Conservation (phyloP, 2,329 filamentous ascomycete species). For the Cryoendolithus antarcticus region DNA sequence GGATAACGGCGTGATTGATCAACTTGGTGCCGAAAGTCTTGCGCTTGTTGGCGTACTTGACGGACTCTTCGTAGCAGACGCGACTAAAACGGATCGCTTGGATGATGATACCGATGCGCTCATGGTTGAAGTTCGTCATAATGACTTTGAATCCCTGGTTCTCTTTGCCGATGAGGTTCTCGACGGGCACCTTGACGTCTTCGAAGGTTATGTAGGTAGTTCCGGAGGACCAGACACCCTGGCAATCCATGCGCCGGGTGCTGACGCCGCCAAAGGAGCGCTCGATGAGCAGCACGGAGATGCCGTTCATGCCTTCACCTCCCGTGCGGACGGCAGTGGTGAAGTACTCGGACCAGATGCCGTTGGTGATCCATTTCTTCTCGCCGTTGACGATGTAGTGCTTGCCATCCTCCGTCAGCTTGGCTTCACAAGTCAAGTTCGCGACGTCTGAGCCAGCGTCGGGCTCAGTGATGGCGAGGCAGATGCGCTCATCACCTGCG, state of each 20-base stretch:
- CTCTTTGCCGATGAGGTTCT: constrained; percentile 94
- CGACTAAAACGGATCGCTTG: constrained; percentile 91
- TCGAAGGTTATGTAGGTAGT: constrained; percentile 98
- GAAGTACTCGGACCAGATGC: constrained; percentile 80
- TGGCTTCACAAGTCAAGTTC: constrained; percentile 89
- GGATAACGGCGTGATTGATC: constrained; percentile 93
- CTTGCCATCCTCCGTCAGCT: constrained; percentile 88
- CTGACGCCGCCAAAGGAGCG: constrained; percentile 70
- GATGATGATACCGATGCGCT: constrained; percentile 97
- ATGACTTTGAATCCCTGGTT: constrained; percentile 98
- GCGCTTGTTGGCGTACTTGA: constrained; percentile 96
- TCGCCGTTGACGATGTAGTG: constrained; percentile 99
- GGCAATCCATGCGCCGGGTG: constrained; percentile 94
- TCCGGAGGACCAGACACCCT: constrained; percentile 89
- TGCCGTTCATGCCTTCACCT: constrained; percentile 79
- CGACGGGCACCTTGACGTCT: constrained; percentile 98
- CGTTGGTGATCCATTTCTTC: constrained; percentile 99
- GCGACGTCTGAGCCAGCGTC: constrained; percentile 93
- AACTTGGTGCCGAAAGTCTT: constrained; percentile 93
- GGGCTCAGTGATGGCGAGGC: constrained; percentile 88
- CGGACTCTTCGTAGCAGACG: constrained; percentile 90
- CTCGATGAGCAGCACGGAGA: constrained; percentile 86
- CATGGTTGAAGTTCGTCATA: constrained; percentile 99
- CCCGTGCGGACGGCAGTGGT: constrained; percentile 90
- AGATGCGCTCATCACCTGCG: constrained; percentile 90